Conservation (phyloP, 2,329 filamentous ascomycete species). For the Lasiodiplodia hormozganensis region DNA sequence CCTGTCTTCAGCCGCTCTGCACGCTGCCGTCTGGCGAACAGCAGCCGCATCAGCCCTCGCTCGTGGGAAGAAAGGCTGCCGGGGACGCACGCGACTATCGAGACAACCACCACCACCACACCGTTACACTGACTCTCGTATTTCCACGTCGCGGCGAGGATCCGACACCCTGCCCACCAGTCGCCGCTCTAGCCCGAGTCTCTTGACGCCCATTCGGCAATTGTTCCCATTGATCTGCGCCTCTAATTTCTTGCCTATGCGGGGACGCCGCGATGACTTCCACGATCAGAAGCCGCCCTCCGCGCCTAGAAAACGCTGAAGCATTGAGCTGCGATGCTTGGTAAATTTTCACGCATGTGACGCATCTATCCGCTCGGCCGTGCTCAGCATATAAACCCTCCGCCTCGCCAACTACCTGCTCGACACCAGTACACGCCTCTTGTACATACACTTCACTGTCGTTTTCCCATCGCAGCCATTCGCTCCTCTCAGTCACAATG, state of each 20-base stretch:
- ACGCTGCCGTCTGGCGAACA: neutral
- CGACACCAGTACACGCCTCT: constrained; percentile 17
- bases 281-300: constrained; percentile 31
- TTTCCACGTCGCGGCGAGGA: constrained; percentile 14
- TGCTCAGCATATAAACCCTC: constrained; percentile 31
- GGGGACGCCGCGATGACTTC: constrained; percentile 31
- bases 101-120: neutral
- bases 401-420: neutral
- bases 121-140: neutral
- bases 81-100: neutral
- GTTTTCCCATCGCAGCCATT: constrained; percentile 16
- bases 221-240: constrained; percentile 36
- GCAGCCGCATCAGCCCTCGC: neutral
- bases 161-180: constrained; percentile 12
- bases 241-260: constrained; percentile 37
- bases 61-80: neutral
- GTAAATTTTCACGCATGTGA: constrained; percentile 26
- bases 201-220: constrained; percentile 32
- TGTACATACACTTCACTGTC: constrained; percentile 17
- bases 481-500: constrained; percentile 39
- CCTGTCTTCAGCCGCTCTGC: neutral
- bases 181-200: constrained; percentile 6
- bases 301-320: constrained; percentile 11
- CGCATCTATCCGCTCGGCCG: constrained; percentile 1
- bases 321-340: constrained; percentile 33